Conservation (phyloP, 2,329 filamentous ascomycete genomes). For the Monosporascus sp. region DNA sequence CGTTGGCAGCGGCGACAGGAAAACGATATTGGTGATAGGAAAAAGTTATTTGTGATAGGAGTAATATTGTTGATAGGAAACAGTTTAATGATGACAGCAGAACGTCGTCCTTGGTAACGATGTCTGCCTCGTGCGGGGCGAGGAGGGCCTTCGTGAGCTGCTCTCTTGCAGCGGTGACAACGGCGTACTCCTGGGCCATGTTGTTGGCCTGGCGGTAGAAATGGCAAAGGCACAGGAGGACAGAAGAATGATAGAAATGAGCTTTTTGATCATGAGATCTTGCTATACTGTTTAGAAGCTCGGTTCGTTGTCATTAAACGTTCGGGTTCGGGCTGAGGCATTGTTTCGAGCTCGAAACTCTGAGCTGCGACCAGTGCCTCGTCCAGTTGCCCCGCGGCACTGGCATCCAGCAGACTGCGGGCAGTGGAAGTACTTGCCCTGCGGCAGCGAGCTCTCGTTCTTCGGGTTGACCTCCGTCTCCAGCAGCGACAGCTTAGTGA, state of each 20-base stretch:
- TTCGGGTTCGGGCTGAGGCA: no score
- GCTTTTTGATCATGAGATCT: no score
- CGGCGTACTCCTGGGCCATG: slow-evolving; percentile 25
- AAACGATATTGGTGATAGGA: not conserved
- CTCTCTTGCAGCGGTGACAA: not conserved
- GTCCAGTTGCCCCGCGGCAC: no score
- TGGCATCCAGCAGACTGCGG: not conserved
- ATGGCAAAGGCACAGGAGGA: no score
- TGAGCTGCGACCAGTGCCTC: no score
- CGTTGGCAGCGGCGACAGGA: not conserved
- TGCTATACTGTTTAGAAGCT: no score
- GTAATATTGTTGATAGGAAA: not conserved
- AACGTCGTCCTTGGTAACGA: slow-evolving; percentile 1
- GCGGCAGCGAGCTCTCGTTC: not conserved
- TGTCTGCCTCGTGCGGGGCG: not conserved
- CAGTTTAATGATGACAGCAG: slow-evolving; percentile 3
- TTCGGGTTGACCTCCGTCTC: not conserved
- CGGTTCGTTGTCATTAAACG: no score
- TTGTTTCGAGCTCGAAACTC: no score
- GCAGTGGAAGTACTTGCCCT: slow-evolving; percentile 6
- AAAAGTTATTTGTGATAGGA: slow-evolving; percentile 1
- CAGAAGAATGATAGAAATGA: no score
- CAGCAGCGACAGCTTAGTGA: slow-evolving; percentile 3
- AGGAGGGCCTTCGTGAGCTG: not conserved
- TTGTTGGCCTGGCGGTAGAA: slow-evolving; percentile 33